These are phyloP conservation scores for Astraeus odoratus DNA, from an alignment of 768 basidiomycete genomes.

Conservation along the genomic window DNA sequence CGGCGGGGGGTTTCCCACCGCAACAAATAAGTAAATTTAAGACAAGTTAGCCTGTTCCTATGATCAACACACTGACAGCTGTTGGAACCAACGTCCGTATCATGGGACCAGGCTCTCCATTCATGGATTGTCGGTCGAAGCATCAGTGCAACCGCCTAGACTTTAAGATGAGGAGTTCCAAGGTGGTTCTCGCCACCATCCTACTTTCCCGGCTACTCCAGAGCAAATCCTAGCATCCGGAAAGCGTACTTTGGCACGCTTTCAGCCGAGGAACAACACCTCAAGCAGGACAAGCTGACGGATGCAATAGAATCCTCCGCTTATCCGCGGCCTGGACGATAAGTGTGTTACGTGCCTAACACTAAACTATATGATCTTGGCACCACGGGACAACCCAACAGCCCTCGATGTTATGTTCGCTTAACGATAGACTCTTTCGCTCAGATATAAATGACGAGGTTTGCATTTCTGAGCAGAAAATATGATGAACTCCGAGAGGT, in stretches of 20 bases:
- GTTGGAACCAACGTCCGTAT: no score
- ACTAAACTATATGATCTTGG: constrained; percentile 43
- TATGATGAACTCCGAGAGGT: constrained; percentile 23
- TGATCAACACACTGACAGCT: no score
- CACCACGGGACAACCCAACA: constrained; percentile 41
- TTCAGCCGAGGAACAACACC: constrained; percentile 38
- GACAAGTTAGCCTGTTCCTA: no score
- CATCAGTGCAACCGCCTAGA: no score
- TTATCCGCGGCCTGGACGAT: constrained; percentile 27
- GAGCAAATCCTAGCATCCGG: constrained; percentile 39
- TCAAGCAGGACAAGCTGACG: constrained; percentile 34
- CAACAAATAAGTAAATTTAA: no score
- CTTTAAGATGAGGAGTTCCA: constrained; percentile 1
- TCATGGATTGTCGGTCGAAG: no score
- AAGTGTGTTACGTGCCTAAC: neutral
- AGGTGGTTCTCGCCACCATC: constrained; percentile 18
- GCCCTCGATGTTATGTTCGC: constrained; percentile 52
- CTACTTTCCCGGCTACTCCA: constrained; percentile 41
- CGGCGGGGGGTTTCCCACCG: no score
- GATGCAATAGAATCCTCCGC: constrained; percentile 37
- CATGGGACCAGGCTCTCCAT: no score
- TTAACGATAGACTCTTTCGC: constrained; percentile 32
- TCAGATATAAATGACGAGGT: constrained; percentile 31
- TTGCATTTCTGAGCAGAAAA: constrained; percentile 17
- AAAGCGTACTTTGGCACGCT: constrained; percentile 28